Evolutionary conservation across 495 filamentous ascomycete species (phyloP).

Genomic region (Hyaloscypha bicolor): DNA sequence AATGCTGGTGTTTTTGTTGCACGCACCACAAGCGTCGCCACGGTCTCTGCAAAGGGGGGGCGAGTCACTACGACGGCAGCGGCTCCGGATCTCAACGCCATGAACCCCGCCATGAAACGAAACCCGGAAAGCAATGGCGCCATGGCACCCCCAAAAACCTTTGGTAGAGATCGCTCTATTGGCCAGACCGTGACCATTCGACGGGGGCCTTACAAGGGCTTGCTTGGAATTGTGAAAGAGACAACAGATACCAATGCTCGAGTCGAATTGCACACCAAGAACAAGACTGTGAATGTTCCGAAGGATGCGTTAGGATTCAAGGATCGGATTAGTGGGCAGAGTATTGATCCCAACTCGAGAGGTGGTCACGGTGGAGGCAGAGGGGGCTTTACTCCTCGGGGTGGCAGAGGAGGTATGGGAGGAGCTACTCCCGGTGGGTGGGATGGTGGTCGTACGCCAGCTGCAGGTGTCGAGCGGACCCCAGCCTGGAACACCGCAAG

Average conservation of each 20-base stretch:
- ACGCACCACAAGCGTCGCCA: constrained; percentile 81
- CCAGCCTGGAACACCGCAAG: constrained; percentile 68
- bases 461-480: constrained; percentile 62
- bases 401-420: constrained; percentile 40
- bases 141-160: constrained; percentile 77
- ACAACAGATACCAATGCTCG: constrained; percentile 80
- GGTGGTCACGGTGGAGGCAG: constrained; percentile 50
- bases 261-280: constrained; percentile 90
- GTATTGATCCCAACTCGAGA: constrained; percentile 67
- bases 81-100: constrained; percentile 78
- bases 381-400: constrained; percentile 41
- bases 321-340: constrained; percentile 77
- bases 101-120: constrained; percentile 86
- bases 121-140: constrained; percentile 50
- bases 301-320: constrained; percentile 79
- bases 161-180: constrained; percentile 83
- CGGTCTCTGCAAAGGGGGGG: constrained; percentile 89
- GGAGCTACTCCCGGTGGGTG: constrained; percentile 39
- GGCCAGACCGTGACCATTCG: constrained; percentile 88
- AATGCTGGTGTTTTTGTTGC: constrained; percentile 90
- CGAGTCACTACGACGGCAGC: constrained; percentile 50
- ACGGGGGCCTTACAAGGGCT: constrained; percentile 85
- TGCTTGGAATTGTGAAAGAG: constrained; percentile 94
- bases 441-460: constrained; percentile 70
- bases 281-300: constrained; percentile 78